Percentiles rank a stretch among this genome's conserved stretches.
These are phyloP conservation scores for Trichoderma erinaceum DNA, from an alignment of 495 filamentous ascomycete genomes.

Conservation along the genomic window DNA sequence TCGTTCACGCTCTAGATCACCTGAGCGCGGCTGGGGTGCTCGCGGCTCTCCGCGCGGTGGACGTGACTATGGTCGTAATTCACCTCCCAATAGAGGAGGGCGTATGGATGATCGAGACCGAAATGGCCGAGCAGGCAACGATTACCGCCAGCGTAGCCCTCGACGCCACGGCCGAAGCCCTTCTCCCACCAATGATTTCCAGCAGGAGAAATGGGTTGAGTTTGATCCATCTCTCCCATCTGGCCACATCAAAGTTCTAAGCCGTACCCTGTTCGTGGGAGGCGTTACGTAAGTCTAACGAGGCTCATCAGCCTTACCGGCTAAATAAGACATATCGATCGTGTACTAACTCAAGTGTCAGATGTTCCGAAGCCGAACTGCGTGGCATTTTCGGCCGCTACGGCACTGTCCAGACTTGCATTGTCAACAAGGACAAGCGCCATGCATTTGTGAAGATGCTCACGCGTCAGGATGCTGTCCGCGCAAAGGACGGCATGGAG, in stretches of 20 bases:
- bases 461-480: conserved; percentile 73
- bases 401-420: conserved; percentile 90
- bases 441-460: conserved; percentile 99
- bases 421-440: conserved; percentile 94
- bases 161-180: conserved; percentile 57
- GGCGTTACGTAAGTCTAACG: conserved; percentile 74
- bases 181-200: conserved; percentile 34
- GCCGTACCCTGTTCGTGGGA: conserved; percentile 91
- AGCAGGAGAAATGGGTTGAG: conserved; percentile 66
- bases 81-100: conserved; percentile 45
- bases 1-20: conserved; percentile 67
- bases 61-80: conserved; percentile 39
- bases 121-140: conserved; percentile 45
- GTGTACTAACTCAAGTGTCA: conserved; percentile 15
- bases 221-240: conserved; percentile 67
- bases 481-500: conserved; percentile 88
- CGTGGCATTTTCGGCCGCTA: conserved; percentile 69
- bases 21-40: conserved; percentile 57
- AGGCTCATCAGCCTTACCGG: conserved; percentile 18
- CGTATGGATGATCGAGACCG: conserved; percentile 52
- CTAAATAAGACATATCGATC: conserved; percentile 16
- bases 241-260: conserved; percentile 84
- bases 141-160: conserved; percentile 84
- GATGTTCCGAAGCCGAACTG: conserved; percentile 65
- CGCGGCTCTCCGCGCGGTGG: conserved; percentile 34